Conservation (phyloP, 2,329 filamentous ascomycete genomes). For the Macrophomina tecta region DNA sequence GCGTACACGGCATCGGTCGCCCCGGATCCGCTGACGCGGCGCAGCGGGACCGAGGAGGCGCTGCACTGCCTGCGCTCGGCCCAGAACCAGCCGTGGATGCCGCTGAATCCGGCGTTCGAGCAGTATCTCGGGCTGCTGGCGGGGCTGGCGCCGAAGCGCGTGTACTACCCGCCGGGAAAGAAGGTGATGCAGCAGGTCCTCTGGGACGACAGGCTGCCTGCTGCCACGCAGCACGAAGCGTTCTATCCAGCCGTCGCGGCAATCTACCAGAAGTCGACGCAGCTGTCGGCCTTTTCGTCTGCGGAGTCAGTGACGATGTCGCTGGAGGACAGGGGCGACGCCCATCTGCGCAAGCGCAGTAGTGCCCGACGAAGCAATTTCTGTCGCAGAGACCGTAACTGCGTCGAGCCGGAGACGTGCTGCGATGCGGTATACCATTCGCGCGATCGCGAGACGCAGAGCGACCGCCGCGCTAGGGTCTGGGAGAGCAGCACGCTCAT, state of each 20-base stretch:
- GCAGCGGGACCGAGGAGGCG: constrained; percentile 68
- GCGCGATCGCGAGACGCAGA: too few species aligned
- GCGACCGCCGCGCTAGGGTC: too few species aligned
- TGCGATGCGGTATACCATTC: too few species aligned
- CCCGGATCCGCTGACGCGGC: constrained; percentile 62
- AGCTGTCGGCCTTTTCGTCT: too few species aligned
- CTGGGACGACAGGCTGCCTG: constrained; percentile 39
- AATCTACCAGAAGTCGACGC: constrained; percentile 32
- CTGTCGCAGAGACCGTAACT: too few species aligned
- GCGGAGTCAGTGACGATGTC: too few species aligned
- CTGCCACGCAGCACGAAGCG: constrained; percentile 41
- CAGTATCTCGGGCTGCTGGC: constrained; percentile 38
- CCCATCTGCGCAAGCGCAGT: too few species aligned
- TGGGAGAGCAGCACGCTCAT: too few species aligned
- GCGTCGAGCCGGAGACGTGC: too few species aligned
- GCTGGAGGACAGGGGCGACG: too few species aligned
- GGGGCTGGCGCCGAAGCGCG: constrained; percentile 45
- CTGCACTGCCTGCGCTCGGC: constrained; percentile 58
- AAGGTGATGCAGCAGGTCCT: constrained; percentile 39
- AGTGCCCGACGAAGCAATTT: too few species aligned
- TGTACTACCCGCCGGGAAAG: constrained; percentile 37
- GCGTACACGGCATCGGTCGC: constrained; percentile 65
- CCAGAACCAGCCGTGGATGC: constrained; percentile 49
- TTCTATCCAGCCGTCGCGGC: constrained; percentile 32
- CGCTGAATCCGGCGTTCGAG: constrained; percentile 14